Conservation (phyloP, 2,329 filamentous ascomycete genomes). For the Colletotrichum simmondsii region DNA sequence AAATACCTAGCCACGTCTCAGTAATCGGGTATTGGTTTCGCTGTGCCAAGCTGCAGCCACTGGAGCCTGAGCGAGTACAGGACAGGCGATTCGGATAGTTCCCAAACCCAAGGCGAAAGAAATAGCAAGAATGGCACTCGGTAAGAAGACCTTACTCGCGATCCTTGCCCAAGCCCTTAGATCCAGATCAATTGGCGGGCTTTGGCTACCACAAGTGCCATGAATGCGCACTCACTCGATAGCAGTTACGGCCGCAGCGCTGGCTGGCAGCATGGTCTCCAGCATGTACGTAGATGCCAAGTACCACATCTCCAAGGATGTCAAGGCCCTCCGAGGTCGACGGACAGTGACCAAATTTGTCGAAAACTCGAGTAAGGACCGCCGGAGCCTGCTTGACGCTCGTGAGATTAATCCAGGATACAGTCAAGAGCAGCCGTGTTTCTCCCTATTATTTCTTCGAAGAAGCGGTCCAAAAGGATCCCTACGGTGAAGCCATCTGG, state of each 20-base stretch:
- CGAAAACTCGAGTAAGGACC: slow-evolving; percentile 42
- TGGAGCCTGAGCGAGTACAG: not conserved
- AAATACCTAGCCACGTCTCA: not conserved
- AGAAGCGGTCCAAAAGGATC: slow-evolving; percentile 60
- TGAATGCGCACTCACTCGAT: not conserved
- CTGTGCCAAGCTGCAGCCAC: not conserved
- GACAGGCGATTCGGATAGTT: not conserved
- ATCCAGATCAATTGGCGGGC: too few species aligned
- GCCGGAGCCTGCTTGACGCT: slow-evolving; percentile 41
- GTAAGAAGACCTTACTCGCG: not conserved
- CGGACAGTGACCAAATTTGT: slow-evolving; percentile 48
- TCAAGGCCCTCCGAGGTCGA: slow-evolving; percentile 53
- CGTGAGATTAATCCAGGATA: slow-evolving; percentile 19
- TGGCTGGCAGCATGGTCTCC: slow-evolving; percentile 44
- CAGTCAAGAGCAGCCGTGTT: slow-evolving; percentile 61
- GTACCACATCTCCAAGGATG: slow-evolving; percentile 73
- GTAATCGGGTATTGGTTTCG: not conserved
- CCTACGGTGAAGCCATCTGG: slow-evolving; percentile 72
- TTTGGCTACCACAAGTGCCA: not conserved
- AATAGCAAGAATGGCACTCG: slow-evolving; percentile 8
- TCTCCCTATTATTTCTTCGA: slow-evolving; percentile 77
- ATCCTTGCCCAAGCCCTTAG: not conserved
- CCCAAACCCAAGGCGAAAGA: not conserved
- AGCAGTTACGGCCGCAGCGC: slow-evolving; percentile 48
- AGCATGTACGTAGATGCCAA: slow-evolving; percentile 73